Base-by-base conservation (phyloP, 2,329 filamentous ascomycete genomes). In the Aspergillus pseudoglaucus region DNA sequence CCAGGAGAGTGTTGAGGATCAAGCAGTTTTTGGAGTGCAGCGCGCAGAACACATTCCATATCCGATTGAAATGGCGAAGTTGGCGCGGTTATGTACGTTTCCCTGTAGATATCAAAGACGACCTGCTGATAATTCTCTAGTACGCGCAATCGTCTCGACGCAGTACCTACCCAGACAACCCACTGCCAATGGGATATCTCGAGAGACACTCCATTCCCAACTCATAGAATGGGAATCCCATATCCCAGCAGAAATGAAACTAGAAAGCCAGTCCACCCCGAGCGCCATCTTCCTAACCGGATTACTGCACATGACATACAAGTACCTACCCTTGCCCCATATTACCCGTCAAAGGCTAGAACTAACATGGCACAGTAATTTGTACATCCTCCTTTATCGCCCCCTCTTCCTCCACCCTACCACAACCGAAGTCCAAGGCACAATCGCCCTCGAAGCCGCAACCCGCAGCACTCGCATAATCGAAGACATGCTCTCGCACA, bases 401-500 rank as follows among this genome's bases (percentile, higher is more conserved):
- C 67, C 68, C 0, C 65, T 62, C 6, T 75, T 73, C 43, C 58
- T 75, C n/a, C 57, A 67, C 35, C 55, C 61, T 5, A 22, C 59
- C 1, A 53, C 57, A 3, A 50, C 54, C 5, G 59, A 63, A n/a
- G 53, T 62, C 12, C 56, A 71, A 25, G 68, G 71, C 1, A 67
- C 66, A 23, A 56, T 71, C 8, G 73, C 73, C 1, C 48, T 76
- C 3, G 69, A 75, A 49, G 74, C 73, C 3, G 74, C 74, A 3
- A 68, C 69, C 3, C 67, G 67, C 30, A 75, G 68, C 46, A 73
- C 72, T 0, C 63, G 73, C 1, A 75, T 77, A 25, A 59, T 75
- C 1, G 74, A 77, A 47, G 74, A 76, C 46, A 68, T 77, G 64
- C 61, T 77, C 0, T 68, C 73, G 2, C 58, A 67, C 20, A 68